These are phyloP conservation scores for Bothia castanella DNA, from an alignment of 1,284 basidiomycete species.

Conservation along the genomic window DNA sequence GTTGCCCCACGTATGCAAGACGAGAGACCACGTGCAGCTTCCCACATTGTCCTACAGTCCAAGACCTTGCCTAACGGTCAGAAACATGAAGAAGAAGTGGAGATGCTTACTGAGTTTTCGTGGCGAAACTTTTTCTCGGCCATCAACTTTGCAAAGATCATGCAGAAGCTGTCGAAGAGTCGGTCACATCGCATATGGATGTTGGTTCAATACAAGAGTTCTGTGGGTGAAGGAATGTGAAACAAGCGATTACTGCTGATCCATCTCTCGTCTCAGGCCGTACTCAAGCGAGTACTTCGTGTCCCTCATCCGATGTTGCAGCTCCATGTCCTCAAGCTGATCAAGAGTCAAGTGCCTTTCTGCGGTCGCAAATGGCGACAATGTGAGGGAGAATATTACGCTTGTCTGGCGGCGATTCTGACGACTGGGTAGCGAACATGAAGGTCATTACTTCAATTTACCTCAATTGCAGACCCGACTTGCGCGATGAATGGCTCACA, in stretches of 20 bases:
- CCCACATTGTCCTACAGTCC: conserved; percentile 53
- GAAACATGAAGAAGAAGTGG: conserved; percentile 79
- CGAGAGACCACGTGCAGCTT: conserved; percentile 52
- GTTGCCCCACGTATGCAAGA: conserved; percentile 57
- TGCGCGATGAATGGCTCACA: conserved; percentile 97
- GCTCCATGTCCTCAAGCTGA: conserved; percentile 93
- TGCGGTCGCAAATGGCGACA: conserved; percentile 98
- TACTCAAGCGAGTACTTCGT: conserved; percentile 90
- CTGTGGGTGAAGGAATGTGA: conserved; percentile 49
- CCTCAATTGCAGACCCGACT: conserved; percentile 92
- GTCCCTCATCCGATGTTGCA: conserved; percentile 94
- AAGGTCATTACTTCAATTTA: conserved; percentile 99
- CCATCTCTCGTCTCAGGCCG: conserved; percentile 54
- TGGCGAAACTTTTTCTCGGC: conserved; percentile 98
- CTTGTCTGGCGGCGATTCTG: conserved; percentile 8
- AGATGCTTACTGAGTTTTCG: conserved; percentile 90
- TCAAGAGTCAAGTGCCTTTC: conserved; percentile 98
- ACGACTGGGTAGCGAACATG: conserved; percentile 79
- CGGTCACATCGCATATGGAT: conserved; percentile 93
- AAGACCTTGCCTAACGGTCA: conserved; percentile 64
- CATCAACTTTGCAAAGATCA: conserved; percentile 98
- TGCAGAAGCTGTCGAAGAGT: conserved; percentile 97
- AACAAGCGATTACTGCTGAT: conserved; percentile 8
- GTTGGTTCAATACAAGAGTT: conserved; percentile 98
- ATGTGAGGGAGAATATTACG: conserved; percentile 49